phyloP scores from a whole-genome alignment of 768 basidiomycete genomes.

The Hemileccinum impolitum region DNA sequence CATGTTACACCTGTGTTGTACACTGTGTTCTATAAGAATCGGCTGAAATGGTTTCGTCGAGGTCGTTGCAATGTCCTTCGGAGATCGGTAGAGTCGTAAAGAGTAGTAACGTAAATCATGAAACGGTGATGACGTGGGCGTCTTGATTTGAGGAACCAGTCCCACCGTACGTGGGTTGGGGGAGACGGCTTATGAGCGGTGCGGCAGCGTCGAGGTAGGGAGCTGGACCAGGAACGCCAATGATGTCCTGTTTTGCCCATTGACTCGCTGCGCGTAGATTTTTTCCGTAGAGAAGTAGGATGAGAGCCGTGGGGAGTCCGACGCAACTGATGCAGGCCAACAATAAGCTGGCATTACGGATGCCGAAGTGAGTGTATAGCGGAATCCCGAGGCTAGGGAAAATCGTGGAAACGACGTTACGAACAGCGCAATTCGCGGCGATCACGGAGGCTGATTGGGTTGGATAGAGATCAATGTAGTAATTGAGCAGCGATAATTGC shows the following conservation, averaged over 20 bases:
- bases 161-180: slow-evolving; percentile 13
- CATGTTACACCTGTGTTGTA: not conserved
- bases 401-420: slow-evolving; percentile 13
- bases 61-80: not conserved
- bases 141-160: slow-evolving; percentile 3
- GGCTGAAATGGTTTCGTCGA: not conserved
- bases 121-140: not conserved
- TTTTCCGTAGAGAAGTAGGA: slow-evolving; percentile 15
- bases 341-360: slow-evolving; percentile 16
- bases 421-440: slow-evolving; percentile 21
- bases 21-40: not conserved
- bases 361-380: slow-evolving; percentile 18
- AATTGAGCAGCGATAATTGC: slow-evolving; percentile 22
- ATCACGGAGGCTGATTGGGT: slow-evolving; percentile 22
- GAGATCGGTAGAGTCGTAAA: slow-evolving; percentile 2
- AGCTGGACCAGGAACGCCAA: not conserved
- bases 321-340: slow-evolving; percentile 21
- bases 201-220: slow-evolving; percentile 1
- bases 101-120: not conserved
- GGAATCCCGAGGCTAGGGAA: slow-evolving; percentile 19
- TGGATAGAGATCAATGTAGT: slow-evolving; percentile 28
- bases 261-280: slow-evolving; percentile 13
- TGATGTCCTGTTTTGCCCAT: slow-evolving; percentile 19
- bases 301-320: slow-evolving; percentile 16
- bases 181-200: slow-evolving; percentile 7